Evolutionary conservation across 768 basidiomycete species (phyloP).

Genomic region (Termitomyces sp.): DNA sequence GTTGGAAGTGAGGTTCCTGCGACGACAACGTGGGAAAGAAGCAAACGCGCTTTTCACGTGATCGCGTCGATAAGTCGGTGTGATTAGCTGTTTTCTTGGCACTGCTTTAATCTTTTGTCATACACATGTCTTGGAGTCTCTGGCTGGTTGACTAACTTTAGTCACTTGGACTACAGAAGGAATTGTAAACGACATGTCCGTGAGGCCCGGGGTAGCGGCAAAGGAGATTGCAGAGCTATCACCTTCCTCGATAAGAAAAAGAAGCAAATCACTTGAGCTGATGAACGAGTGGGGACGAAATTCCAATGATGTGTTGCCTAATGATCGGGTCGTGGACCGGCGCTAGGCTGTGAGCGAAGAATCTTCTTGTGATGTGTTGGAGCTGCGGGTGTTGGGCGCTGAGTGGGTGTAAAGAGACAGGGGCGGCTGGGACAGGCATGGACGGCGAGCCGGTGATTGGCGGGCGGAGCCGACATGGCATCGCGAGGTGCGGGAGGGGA

Average conservation of each 20-base stretch:
- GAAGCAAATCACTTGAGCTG: slow-evolving; percentile 3
- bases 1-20: background rate
- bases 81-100: no score
- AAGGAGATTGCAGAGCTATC: background rate
- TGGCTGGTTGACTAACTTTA: background rate
- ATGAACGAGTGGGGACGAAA: slow-evolving; percentile 4
- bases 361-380: background rate
- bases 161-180: background rate
- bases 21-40: background rate
- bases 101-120: no score
- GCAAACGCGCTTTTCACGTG: slow-evolving; percentile 4
- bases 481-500: background rate
- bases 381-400: background rate
- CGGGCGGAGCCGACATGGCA: background rate
- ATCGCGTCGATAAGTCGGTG: background rate
- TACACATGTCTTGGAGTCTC: no score
- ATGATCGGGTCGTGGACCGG: background rate
- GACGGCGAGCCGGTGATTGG: background rate
- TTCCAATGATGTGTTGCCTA: background rate
- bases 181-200: background rate
- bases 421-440: background rate
- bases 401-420: background rate
- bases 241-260: slow-evolving; percentile 13
- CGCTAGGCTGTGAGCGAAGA: background rate
- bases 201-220: background rate